Evolutionary conservation across 2,329 filamentous ascomycete species (phyloP).

Genomic region (Xylaria sp.): DNA sequence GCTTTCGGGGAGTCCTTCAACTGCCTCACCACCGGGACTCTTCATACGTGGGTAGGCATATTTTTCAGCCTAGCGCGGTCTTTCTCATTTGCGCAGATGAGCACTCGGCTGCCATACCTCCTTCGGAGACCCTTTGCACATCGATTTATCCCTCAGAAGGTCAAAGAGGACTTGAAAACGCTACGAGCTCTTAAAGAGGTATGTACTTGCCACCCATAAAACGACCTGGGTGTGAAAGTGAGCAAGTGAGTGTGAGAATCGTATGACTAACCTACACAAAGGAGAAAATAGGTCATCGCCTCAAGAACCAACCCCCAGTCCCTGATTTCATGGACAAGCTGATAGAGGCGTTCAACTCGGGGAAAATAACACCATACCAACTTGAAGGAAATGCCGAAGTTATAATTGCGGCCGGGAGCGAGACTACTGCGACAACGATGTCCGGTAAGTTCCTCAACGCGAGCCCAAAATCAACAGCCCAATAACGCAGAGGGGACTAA

Average conservation of each 20-base stretch:
- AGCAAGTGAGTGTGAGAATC: not conserved
- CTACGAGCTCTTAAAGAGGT: constrained; percentile 17
- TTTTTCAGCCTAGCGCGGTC: constrained; percentile 21
- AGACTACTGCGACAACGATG: constrained; percentile 40
- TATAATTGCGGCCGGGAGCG: constrained; percentile 43
- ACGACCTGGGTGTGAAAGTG: not conserved
- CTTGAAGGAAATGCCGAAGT: constrained; percentile 34
- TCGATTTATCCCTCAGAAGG: constrained; percentile 5
- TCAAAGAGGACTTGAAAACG: not conserved
- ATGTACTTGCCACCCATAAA: not conserved
- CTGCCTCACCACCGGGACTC: constrained; percentile 17
- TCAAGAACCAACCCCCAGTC: constrained; percentile 30
- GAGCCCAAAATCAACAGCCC: too few relatives aligned
- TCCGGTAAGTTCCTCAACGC: constrained; percentile 27
- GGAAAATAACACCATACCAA: constrained; percentile 34
- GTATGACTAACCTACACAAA: constrained; percentile 9
- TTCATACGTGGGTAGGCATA: constrained; percentile 22
- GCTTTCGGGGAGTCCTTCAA: constrained; percentile 29
- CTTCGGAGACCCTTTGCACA: constrained; percentile 1
- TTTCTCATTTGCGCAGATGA: constrained; percentile 14
- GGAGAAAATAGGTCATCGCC: constrained; percentile 36
- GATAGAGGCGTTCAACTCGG: constrained; percentile 36
- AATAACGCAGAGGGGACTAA: not conserved
- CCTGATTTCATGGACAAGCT: constrained; percentile 43
- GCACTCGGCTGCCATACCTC: constrained; percentile 14